These are phyloP conservation scores for Neonectria faginata DNA, from an alignment of 2,329 filamentous ascomycete genomes.

Conservation along the genomic window DNA sequence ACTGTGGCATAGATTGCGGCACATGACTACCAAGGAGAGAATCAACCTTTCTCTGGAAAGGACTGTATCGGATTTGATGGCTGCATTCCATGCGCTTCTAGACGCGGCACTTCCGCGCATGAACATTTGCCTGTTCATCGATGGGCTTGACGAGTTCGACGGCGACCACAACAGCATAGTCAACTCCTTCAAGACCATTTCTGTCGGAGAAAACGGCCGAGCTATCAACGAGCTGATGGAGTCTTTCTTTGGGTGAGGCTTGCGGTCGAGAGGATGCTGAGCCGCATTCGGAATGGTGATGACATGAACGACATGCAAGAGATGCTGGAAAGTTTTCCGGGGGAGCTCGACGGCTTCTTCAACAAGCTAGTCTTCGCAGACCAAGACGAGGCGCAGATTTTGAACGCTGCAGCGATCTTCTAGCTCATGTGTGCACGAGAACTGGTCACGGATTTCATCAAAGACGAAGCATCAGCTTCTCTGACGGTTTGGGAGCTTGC, in stretches of 20 bases:
- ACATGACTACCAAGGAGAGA: conserved; percentile 49
- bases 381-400: conserved; percentile 34
- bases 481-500: conserved; percentile 51
- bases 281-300: conserved; percentile 19
- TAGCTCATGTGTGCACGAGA: conserved; percentile 49
- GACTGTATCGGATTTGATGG: conserved; percentile 46
- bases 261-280: conserved; percentile 46
- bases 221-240: conserved; percentile 45
- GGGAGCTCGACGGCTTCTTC: conserved; percentile 47
- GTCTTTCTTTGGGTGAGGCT: conserved; percentile 52
- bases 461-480: conserved; percentile 47
- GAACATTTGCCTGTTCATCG: conserved; percentile 48
- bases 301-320: conserved; percentile 19
- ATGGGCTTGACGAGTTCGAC: conserved; percentile 52
- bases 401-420: conserved; percentile 45
- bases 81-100: conserved; percentile 41
- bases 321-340: conserved; percentile 36
- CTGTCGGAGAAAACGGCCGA: conserved; percentile 18
- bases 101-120: conserved; percentile 32
- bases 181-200: conserved; percentile 44
- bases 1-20: conserved; percentile 44
- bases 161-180: conserved; percentile 47
- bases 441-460: conserved; percentile 48
- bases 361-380: conserved; percentile 47
- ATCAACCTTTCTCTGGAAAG: conserved; percentile 48